Base-by-base conservation (phyloP, 345 rosid species). In the Brassica carinata region DNA sequence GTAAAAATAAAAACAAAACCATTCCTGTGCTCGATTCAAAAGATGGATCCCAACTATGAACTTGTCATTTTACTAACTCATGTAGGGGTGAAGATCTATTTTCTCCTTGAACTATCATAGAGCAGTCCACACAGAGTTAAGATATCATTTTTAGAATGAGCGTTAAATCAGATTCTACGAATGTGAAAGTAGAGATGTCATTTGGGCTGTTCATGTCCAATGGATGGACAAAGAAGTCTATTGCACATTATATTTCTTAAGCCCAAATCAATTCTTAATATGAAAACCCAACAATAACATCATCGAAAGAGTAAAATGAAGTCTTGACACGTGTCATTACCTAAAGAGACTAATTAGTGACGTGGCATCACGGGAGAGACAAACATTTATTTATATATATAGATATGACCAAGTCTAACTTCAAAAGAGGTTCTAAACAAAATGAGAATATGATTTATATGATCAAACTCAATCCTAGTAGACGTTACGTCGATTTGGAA, bases 11-110 rank as follows among this genome's bases (percentile, higher is more conserved):
- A 72, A 71, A 3, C 2, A 8, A 8, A 45, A 8, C 13, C 11
- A 53, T 8, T 34, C 57, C 51, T 51, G 59, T 45, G 65, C 33
- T 68, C 8, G 69, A 33, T 43, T 31, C 17, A 45, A 43, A 73
- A 61, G 30, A 73, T 67, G 67, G 55, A 58, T 9, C 11, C n/a
- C 18, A 29, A 45, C 74, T 40, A 67, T 40, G 82, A 31, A 8
- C 43, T 58, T 71, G 5, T 67, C 74, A 59, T 63, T 65, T 55
- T 17, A 26, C 43, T 26, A 72, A 72, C 58, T 78, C 66, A 78
- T 66, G 36, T 19, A 34, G 34, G 58, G 36, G 65, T 64, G 31
- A 57, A 64, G 4, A 43, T 2, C 51, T 43, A 43, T 43, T 43
- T 40, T 11, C 14, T 43, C 14, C 51, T 43, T 36, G 51, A 43